A percentile compares a stretch with the other conserved stretches of the same genome.
phyloP scores from a whole-genome alignment of 2,329 filamentous ascomycete species.

The Colletotrichum sp. region DNA sequence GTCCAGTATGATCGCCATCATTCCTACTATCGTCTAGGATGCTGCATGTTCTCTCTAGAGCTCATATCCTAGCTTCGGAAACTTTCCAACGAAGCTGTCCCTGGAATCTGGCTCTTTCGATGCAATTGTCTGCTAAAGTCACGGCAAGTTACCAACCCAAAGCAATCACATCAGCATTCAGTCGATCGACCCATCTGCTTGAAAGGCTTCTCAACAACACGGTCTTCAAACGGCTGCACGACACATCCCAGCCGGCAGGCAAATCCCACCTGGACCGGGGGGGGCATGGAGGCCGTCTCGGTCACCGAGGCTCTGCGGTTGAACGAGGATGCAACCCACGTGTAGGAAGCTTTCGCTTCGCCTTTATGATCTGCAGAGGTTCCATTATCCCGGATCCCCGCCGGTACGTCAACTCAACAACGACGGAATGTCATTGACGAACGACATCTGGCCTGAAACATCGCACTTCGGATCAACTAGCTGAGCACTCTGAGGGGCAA shows the following conservation, averaged over 20 bases:
- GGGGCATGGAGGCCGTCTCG: not conserved
- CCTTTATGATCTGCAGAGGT: not conserved
- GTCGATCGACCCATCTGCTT: not conserved
- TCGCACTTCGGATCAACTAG: not conserved
- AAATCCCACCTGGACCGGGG: not conserved
- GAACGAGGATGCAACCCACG: not conserved
- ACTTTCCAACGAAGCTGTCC: not conserved
- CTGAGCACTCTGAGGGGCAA: not conserved
- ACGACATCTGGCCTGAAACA: not conserved
- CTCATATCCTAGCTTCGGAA: fast-evolving
- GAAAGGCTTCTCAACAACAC: not conserved
- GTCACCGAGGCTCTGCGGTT: not conserved
- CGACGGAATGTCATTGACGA: not conserved
- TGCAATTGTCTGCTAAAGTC: not conserved
- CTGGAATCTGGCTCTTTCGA: fast-evolving
- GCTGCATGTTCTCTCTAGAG: not conserved
- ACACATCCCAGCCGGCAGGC: not conserved
- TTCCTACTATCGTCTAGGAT: not conserved
- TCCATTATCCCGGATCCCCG: not conserved
- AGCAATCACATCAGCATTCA: not conserved
- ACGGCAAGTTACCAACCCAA: not conserved
- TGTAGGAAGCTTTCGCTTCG: not conserved
- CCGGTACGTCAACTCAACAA: not conserved
- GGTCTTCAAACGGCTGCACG: not conserved
- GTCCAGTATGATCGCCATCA: not conserved